Percentiles rank a stretch among this genome's conserved stretches.
phyloP scores from a whole-genome alignment of 1,284 basidiomycete species.

The Trichosporon ovoides region DNA sequence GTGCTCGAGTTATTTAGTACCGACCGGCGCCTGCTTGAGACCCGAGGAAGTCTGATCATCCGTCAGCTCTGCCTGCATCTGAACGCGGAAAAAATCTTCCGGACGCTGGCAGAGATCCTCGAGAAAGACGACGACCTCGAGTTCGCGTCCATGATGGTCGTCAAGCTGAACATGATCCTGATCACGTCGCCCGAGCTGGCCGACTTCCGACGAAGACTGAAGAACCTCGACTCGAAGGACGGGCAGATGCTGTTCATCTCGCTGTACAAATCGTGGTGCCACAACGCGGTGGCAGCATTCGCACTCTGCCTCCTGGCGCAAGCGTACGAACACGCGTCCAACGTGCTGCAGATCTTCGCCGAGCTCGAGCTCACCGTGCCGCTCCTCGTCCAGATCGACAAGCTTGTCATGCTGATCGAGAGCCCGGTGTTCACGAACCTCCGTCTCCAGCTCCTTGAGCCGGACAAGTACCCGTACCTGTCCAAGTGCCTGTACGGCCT shows the following conservation, averaged over 20 bases:
- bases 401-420: slow-evolving; percentile 95
- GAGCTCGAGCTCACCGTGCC: slow-evolving; percentile 94
- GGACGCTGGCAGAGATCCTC: slow-evolving; percentile 91
- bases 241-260: slow-evolving; percentile 85
- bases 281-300: slow-evolving; percentile 95
- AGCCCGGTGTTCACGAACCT: slow-evolving; percentile 97
- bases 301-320: slow-evolving; percentile 93
- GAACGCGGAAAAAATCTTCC: slow-evolving; percentile 92
- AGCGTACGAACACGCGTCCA: slow-evolving; percentile 97
- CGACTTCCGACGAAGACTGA: slow-evolving; percentile 87
- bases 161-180: slow-evolving; percentile 93
- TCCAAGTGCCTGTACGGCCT: slow-evolving; percentile 98
- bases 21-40: slow-evolving; percentile 82
- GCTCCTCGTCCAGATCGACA: slow-evolving; percentile 94
- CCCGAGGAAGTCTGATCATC: slow-evolving; percentile 90
- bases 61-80: slow-evolving; percentile 90
- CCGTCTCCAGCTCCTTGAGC: slow-evolving; percentile 93
- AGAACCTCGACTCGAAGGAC: slow-evolving; percentile 91
- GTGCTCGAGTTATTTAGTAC: slow-evolving; percentile 92
- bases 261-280: slow-evolving; percentile 95
- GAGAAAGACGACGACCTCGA: slow-evolving; percentile 98
- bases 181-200: slow-evolving; percentile 93
- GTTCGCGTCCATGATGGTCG: slow-evolving; percentile 94
- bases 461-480: slow-evolving; percentile 90
- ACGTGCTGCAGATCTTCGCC: slow-evolving; percentile 93